A percentile compares a stretch with the other conserved stretches of the same genome.
Evolutionary conservation across 2,329 filamentous ascomycete species (phyloP).

Genomic region (Xylaria sp.): DNA sequence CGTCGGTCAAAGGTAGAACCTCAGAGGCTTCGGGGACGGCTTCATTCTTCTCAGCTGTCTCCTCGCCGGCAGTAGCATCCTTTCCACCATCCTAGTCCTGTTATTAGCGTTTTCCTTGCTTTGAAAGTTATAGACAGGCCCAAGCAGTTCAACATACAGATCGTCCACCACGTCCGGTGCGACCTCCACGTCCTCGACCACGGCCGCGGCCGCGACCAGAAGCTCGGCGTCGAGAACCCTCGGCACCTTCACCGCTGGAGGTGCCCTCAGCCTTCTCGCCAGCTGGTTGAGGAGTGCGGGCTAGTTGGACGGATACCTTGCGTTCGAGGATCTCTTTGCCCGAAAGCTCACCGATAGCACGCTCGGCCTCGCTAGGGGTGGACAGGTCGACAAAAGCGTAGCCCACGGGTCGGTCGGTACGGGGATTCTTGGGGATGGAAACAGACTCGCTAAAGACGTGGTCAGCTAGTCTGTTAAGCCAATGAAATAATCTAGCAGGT

Average conservation of each 20-base stretch:
- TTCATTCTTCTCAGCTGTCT: conserved; percentile 58
- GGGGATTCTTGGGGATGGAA: conserved; percentile 99
- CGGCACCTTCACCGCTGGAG: conserved; percentile 79
- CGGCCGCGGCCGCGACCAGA: conserved; percentile 76
- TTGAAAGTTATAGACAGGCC: neutral
- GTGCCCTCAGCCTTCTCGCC: conserved; percentile 78
- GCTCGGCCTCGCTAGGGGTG: conserved; percentile 92
- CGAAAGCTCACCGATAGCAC: conserved; percentile 93
- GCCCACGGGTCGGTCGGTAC: conserved; percentile 96
- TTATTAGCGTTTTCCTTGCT: conserved; percentile 35
- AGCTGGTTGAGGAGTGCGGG: conserved; percentile 92
- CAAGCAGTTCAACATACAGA: conserved; percentile 58
- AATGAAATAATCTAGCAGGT: neutral
- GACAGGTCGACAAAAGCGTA: conserved; percentile 99
- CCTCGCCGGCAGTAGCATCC: conserved; percentile 61
- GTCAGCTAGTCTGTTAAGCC: conserved; percentile 33
- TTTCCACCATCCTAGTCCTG: conserved; percentile 56
- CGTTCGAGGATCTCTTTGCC: conserved; percentile 98
- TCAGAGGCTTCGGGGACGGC: conserved; percentile 64
- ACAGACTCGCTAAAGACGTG: conserved; percentile 84
- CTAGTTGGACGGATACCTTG: conserved; percentile 98
- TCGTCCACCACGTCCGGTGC: conserved; percentile 70
- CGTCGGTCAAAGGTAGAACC: conserved; percentile 64
- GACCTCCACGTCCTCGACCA: conserved; percentile 72
- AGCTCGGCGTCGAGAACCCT: conserved; percentile 71